Evolutionary conservation across 1,139 yeast genomes (phyloP).

Genomic region (Candida sp.): DNA sequence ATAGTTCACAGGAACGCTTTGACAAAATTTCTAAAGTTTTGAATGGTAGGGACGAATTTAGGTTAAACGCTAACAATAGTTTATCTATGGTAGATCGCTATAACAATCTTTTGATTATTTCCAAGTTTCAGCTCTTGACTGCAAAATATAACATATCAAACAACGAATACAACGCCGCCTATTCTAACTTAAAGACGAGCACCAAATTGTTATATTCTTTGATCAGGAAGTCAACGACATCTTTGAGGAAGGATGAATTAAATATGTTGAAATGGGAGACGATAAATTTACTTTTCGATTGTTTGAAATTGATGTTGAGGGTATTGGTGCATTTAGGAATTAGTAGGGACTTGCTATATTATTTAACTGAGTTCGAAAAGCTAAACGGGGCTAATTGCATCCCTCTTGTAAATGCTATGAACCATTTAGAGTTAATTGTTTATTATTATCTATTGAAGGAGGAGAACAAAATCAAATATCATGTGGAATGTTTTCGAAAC

Average conservation of each 20-base stretch:
- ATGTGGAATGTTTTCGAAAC: background rate
- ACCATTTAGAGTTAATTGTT: conserved; percentile 12
- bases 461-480: background rate
- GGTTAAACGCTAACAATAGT: conserved; percentile 12
- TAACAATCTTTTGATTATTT: conserved; percentile 29
- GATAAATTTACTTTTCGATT: conserved; percentile 23
- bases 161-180: conserved; percentile 19
- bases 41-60: conserved; percentile 26
- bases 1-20: conserved; percentile 19
- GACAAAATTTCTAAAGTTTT: conserved; percentile 20
- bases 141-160: conserved; percentile 16
- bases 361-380: conserved; percentile 42
- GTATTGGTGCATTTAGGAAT: conserved; percentile 45
- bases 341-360: conserved; percentile 51
- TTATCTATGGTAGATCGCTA: conserved; percentile 23
- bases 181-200: conserved; percentile 30
- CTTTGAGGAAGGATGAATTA: conserved; percentile 15
- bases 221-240: conserved; percentile 26
- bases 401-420: conserved; percentile 25
- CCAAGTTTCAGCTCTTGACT: conserved; percentile 30
- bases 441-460: background rate
- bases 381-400: conserved; percentile 23
- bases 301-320: conserved; percentile 34
- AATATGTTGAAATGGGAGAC: conserved; percentile 34
- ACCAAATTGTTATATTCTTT: conserved; percentile 42